Conservation (phyloP, 352 stramenopile genomes). For the Globisporangium rhizosaccharum region DNA sequence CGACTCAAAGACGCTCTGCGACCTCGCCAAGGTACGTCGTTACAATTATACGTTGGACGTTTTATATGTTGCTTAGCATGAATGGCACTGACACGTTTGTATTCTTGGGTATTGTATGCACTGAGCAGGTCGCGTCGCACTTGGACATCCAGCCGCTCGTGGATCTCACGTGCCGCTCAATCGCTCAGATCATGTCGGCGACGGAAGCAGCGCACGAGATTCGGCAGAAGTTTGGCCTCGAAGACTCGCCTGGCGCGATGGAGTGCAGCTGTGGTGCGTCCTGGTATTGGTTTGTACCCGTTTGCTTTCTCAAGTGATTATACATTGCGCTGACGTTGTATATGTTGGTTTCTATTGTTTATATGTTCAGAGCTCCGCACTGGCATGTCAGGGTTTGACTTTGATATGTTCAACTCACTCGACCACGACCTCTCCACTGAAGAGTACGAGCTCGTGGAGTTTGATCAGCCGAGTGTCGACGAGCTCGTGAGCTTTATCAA, state of each 20-base stretch:
- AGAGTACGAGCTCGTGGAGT: slow-evolving; percentile 76
- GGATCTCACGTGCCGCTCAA: slow-evolving; percentile 74
- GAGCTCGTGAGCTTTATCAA: slow-evolving; percentile 83
- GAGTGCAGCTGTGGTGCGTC: slow-evolving; percentile 46
- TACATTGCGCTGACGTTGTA: neutral
- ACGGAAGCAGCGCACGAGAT: slow-evolving; percentile 72
- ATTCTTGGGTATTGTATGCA: neutral
- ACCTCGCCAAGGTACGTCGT: slow-evolving; percentile 53
- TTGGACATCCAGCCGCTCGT: slow-evolving; percentile 78
- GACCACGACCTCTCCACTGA: slow-evolving; percentile 74
- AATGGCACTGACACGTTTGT: neutral
- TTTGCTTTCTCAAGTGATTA: neutral
- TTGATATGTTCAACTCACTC: slow-evolving; percentile 73
- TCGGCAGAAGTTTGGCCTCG: slow-evolving; percentile 71
- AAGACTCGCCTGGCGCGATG: slow-evolving; percentile 32
- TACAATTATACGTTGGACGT: neutral
- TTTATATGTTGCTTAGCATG: neutral
- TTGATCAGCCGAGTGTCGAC: slow-evolving; percentile 77
- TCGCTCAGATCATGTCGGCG: slow-evolving; percentile 81
- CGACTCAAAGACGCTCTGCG: slow-evolving; percentile 73
- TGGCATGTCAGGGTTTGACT: slow-evolving; percentile 66
- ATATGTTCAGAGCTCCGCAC: slow-evolving; percentile 34
- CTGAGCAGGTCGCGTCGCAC: slow-evolving; percentile 55
- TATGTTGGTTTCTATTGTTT: neutral
- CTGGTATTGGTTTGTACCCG: neutral